These are phyloP conservation scores for Physcomitrium patens DNA, from an alignment of 225 moss, liverwort and hornwort genomes.

Conservation along the genomic window DNA sequence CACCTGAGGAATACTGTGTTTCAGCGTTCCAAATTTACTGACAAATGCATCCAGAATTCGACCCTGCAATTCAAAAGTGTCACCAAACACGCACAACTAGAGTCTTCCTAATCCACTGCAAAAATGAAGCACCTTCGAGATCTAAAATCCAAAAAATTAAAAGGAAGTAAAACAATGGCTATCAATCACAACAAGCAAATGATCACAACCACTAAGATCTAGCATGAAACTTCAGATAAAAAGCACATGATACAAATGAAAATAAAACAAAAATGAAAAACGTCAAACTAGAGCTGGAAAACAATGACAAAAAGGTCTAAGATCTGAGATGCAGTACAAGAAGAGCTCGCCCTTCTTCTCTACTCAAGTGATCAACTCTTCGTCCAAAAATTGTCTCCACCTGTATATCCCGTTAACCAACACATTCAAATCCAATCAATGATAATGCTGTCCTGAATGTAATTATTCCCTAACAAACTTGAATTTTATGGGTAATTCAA, in stretches of 20 bases:
- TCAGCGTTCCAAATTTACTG: conserved; percentile 98
- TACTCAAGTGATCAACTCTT: conserved; percentile 86
- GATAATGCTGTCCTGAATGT: background rate
- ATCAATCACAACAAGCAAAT: background rate
- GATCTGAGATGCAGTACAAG: conserved; percentile 54
- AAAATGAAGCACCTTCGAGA: conserved; percentile 3
- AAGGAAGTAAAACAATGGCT: background rate
- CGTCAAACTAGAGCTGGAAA: background rate
- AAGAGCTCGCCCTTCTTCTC: conserved; percentile 98
- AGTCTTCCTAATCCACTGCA: background rate
- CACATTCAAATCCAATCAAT: conserved; percentile 30
- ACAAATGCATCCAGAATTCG: conserved; percentile 99
- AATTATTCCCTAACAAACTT: background rate
- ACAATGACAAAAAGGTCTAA: background rate
- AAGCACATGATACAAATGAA: conserved; percentile 16
- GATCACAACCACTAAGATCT: background rate
- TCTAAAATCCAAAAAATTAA: background rate
- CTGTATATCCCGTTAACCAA: conserved; percentile 40
- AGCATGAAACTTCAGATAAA: background rate
- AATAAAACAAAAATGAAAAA: background rate
- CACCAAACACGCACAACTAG: conserved; percentile 25
- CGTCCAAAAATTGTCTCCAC: conserved; percentile 98
- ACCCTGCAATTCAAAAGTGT: conserved; percentile 60
- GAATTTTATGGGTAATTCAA: background rate
- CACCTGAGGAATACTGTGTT: conserved; percentile 98